A percentile compares a stretch with the other conserved stretches of the same genome.
Conservation (phyloP, 2,329 filamentous ascomycete genomes). For the Xylaria sp. region DNA sequence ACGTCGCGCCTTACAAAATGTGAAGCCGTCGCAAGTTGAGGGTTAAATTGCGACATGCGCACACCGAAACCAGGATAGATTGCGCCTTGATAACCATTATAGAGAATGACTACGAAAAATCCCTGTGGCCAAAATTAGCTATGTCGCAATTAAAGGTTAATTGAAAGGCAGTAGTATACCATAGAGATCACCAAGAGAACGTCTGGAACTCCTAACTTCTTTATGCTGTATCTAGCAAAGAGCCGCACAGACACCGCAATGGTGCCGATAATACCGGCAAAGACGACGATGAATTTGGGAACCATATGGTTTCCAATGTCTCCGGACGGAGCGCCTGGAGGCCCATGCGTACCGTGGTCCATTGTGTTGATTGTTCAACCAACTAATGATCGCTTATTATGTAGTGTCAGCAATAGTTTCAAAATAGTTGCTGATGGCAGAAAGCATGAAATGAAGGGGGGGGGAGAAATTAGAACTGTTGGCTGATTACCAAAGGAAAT, state of each 20-base stretch:
- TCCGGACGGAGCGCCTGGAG: background rate
- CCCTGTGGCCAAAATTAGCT: background rate
- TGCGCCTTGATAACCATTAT: conserved; percentile 11
- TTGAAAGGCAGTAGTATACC: background rate
- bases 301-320: conserved; percentile 9
- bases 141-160: background rate
- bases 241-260: background rate
- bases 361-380: background rate
- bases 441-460: no score
- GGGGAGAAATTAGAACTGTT: no score
- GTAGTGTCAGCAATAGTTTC: background rate
- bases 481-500: no score
- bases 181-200: background rate
- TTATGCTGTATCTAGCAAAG: conserved; percentile 1
- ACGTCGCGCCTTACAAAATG: conserved; percentile 7
- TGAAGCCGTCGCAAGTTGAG: conserved; percentile 2
- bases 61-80: conserved; percentile 22
- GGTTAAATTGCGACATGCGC: conserved; percentile 10
- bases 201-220: background rate
- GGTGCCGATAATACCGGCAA: background rate
- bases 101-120: conserved; percentile 6
- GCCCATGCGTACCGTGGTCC: no score
- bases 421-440: background rate
- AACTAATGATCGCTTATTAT: background rate
- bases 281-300: background rate